A percentile compares a stretch with the other conserved stretches of the same genome.
Evolutionary conservation across 129 eudicot species (phyloP).

Genomic region (Lactuca saligna): DNA sequence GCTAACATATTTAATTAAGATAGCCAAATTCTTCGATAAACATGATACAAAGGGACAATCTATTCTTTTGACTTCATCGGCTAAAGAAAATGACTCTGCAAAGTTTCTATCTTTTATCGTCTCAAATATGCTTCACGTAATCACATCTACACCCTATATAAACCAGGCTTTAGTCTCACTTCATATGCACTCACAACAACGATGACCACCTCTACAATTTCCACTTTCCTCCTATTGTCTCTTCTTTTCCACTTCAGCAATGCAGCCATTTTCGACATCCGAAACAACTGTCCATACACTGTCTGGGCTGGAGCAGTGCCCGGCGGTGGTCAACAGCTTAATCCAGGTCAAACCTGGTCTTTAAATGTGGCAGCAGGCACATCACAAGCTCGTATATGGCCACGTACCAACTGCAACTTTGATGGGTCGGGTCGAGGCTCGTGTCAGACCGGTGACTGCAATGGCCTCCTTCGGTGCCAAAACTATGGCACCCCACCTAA

Average conservation of each 20-base stretch:
- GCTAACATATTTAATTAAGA: not conserved
- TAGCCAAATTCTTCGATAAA: not conserved
- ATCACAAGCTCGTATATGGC: conserved; percentile 32
- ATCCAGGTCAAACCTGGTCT: conserved; percentile 42
- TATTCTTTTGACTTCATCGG: not conserved
- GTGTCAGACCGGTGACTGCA: conserved; percentile 47
- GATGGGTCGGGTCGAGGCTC: conserved; percentile 25
- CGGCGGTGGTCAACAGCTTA: conserved; percentile 49
- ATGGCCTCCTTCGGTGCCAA: conserved; percentile 34
- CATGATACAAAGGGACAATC: not conserved
- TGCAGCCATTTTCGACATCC: conserved; percentile 34
- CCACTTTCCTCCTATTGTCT: conserved; percentile 21
- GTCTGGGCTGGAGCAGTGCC: conserved; percentile 76
- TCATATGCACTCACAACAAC: not conserved
- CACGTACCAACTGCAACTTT: conserved; percentile 35
- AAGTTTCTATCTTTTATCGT: not conserved
- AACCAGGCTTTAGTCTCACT: conserved; percentile 2
- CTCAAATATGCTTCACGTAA: not conserved
- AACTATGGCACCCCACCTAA: conserved; percentile 40
- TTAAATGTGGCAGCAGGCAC: conserved; percentile 26
- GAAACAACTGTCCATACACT: conserved; percentile 57
- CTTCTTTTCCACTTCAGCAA: conserved; percentile 15
- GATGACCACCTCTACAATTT: conserved; percentile 24
- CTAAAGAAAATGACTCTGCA: not conserved
- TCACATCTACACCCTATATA: conserved; percentile 14